Evolutionary conservation across 805 yeast genomes (phyloP).

Genomic region (Starmerella stellata): DNA sequence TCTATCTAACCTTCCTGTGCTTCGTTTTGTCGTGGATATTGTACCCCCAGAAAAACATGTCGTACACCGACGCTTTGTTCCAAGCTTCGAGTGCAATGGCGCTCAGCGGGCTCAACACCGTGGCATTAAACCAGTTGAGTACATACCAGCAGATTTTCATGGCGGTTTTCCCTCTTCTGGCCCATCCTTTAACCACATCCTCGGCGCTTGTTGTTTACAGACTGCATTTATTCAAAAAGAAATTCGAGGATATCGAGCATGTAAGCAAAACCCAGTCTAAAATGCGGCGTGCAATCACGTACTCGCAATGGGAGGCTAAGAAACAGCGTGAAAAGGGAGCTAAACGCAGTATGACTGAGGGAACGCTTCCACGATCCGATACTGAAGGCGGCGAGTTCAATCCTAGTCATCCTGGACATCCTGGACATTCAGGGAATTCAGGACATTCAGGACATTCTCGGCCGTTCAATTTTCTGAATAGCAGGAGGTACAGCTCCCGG

Average conservation of each 20-base stretch:
- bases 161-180: slow-evolving; percentile 41
- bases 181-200: slow-evolving; percentile 83
- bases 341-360: too few species aligned
- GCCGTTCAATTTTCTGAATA: too few species aligned
- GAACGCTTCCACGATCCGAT: too few species aligned
- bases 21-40: slow-evolving; percentile 57
- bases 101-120: slow-evolving; percentile 81
- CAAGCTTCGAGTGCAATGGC: slow-evolving; percentile 61
- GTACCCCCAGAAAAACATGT: slow-evolving; percentile 48
- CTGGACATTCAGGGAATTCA: too few species aligned
- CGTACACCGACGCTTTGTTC: slow-evolving; percentile 66
- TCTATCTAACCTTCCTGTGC: slow-evolving; percentile 42
- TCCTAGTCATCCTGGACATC: too few species aligned
- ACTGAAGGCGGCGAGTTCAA: too few species aligned
- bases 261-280: slow-evolving; percentile 61
- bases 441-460: too few species aligned
- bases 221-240: slow-evolving; percentile 73
- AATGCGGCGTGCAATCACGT: slow-evolving; percentile 61
- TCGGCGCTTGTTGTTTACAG: slow-evolving; percentile 59
- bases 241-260: slow-evolving; percentile 64
- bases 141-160: slow-evolving; percentile 68
- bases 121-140: slow-evolving; percentile 43
- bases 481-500: too few species aligned
- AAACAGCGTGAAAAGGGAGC: slow-evolving; percentile 5
- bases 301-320: slow-evolving; percentile 29